Evolutionary conservation across 2,329 filamentous ascomycete species (phyloP), one percentile per base, ranked within the genome.

Genomic region (Neofusicoccum cordaticola): DNA sequence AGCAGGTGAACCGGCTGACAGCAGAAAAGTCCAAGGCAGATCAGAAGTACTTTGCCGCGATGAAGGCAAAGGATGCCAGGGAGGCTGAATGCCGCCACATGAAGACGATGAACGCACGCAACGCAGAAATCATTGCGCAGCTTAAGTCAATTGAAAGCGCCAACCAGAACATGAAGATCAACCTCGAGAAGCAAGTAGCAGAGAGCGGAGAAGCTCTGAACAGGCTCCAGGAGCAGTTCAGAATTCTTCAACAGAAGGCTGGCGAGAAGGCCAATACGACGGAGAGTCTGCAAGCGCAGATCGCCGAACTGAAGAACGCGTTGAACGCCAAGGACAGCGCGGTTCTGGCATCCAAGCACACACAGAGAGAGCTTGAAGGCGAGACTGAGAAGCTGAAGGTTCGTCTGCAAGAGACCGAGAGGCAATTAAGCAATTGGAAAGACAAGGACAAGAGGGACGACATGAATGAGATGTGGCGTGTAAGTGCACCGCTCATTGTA

Each of bases 21-120:
- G 91, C 92, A 0, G 93, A 99, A 78, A 99, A 99, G 81, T 88
- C 90, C 68, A 98, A 97, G 78, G 94, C 94, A 1, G 95, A 99
- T 73, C 94, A 98, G 74, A 98, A 98, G 78, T 99, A 96, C 75
- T 98, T 98, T 76, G 92, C 91, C 1, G 92, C 93, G 8, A 93
- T 96, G 83, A 97, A 97, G 75, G 90, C 93, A 70, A 96, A 94
- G 73, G 94, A 98, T 72, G 89, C 90, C 50, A 86, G 92, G 58
- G 90, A 93, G 65, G 84, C 86, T 65, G 94, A 98, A 78, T 89
- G 96, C 52, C 85, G 91, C 69, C 86, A 89, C 3, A 81, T 97
- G 65, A 88, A 92, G 66, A 84, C 88, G 67, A 93, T 98, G 75
- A 96, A 94, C 73, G 84, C 86, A 53, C 96, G 96, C 79, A 96